Evolutionary conservation across 805 yeast genomes (phyloP).

Genomic region (Monosporozyma servazzii): DNA sequence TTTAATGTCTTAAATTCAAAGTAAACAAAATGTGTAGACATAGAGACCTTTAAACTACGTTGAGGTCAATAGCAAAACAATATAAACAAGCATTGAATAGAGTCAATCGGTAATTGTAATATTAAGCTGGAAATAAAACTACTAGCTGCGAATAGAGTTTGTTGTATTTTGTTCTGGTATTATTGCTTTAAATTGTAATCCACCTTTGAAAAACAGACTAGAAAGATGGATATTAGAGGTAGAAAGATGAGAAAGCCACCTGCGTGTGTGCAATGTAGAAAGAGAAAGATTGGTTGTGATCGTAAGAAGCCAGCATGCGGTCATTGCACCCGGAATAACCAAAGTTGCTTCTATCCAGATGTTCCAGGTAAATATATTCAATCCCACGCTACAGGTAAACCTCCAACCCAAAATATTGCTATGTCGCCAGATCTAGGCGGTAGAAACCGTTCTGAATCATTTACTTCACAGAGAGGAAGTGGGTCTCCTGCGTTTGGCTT

Average conservation of each 20-base stretch:
- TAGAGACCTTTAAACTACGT: background rate
- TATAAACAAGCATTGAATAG: no score
- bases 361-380: slow-evolving; percentile 2
- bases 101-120: no score
- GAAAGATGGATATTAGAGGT: background rate
- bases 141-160: no score
- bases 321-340: slow-evolving; percentile 23
- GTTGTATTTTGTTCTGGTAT: no score
- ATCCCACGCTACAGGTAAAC: background rate
- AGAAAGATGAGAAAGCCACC: slow-evolving; percentile 14
- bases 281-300: slow-evolving; percentile 34
- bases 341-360: background rate
- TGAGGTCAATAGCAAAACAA: background rate
- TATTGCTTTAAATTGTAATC: no score
- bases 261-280: slow-evolving; percentile 25
- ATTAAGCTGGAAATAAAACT: no score
- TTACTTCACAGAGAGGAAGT: background rate
- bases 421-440: background rate
- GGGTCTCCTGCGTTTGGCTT: background rate
- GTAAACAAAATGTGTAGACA: background rate
- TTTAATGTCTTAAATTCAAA: background rate
- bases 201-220: no score
- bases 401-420: background rate
- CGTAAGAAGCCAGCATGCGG: slow-evolving; percentile 36
- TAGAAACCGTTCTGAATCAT: background rate